Evolutionary conservation across 2,329 filamentous ascomycete genomes (phyloP).

Genomic region (Fusarium sp.): DNA sequence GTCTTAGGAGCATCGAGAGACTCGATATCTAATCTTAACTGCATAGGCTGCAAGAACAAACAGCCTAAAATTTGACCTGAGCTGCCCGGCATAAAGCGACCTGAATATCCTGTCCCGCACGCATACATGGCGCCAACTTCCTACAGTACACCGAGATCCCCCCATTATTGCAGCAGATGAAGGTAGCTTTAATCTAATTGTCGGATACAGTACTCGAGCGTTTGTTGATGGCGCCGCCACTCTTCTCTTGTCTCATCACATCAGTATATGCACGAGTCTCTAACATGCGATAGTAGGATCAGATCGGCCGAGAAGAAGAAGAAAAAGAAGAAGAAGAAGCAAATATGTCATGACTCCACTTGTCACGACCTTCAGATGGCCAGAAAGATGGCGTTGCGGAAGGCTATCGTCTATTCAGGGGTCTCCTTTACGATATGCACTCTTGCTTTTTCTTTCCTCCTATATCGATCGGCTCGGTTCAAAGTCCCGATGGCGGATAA

Average conservation of each 20-base stretch:
- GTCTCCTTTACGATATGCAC: background rate
- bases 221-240: conserved; percentile 32
- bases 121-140: background rate
- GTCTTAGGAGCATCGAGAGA: background rate
- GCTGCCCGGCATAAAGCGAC: background rate
- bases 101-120: background rate
- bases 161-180: conserved; percentile 5
- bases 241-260: background rate
- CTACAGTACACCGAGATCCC: background rate
- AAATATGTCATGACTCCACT: background rate
- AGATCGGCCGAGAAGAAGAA: conserved; percentile 3
- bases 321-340: background rate
- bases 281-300: background rate
- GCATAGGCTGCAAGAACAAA: background rate
- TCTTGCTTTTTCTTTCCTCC: conserved; percentile 3
- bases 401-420: background rate
- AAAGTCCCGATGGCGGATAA: background rate
- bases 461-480: background rate
- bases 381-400: background rate
- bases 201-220: background rate
- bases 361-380: background rate
- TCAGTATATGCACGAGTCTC: background rate
- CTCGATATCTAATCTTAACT: background rate
- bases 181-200: conserved; percentile 15
- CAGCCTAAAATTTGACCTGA: background rate